Conservation (phyloP, 768 basidiomycete species). For the Macrolepiota dolichaula region DNA sequence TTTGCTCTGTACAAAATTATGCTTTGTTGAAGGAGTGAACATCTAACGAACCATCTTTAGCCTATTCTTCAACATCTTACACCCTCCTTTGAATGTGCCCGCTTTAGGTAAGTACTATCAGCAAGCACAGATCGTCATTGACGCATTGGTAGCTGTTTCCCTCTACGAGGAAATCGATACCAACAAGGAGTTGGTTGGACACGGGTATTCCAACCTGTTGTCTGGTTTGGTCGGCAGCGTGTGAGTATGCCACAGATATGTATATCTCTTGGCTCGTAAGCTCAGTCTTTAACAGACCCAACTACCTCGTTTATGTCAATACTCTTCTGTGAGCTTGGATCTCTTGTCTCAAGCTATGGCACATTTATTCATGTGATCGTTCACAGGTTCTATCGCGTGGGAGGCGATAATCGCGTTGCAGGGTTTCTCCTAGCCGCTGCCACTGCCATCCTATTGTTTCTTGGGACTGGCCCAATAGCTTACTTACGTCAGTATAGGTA, state of each 20-base stretch:
- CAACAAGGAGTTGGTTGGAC: constrained; percentile 87
- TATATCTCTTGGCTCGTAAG: not conserved
- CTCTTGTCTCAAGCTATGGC: not conserved
- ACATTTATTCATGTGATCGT: not conserved
- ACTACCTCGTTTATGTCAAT: constrained; percentile 88
- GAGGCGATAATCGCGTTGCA: constrained; percentile 80
- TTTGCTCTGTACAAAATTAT: constrained; percentile 69
- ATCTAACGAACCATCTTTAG: constrained; percentile 27
- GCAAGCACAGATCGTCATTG: not conserved
- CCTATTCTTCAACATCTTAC: constrained; percentile 80
- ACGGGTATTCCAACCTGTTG: constrained; percentile 87
- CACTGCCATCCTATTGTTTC: constrained; percentile 65
- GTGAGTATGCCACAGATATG: constrained; percentile 28
- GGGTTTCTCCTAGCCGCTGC: constrained; percentile 82
- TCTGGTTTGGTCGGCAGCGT: constrained; percentile 82
- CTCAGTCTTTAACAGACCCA: constrained; percentile 45
- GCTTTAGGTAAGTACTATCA: constrained; percentile 57
- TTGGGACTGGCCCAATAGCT: constrained; percentile 88
- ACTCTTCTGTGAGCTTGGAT: constrained; percentile 57
- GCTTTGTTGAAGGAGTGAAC: not conserved
- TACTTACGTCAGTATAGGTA: constrained; percentile 72
- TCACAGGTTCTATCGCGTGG: constrained; percentile 86
- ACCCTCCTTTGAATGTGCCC: constrained; percentile 87
- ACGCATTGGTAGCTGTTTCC: constrained; percentile 62
- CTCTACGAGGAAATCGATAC: constrained; percentile 87